Base-by-base conservation (phyloP, 2,329 filamentous ascomycete genomes). In the Beauveria medogensis region DNA sequence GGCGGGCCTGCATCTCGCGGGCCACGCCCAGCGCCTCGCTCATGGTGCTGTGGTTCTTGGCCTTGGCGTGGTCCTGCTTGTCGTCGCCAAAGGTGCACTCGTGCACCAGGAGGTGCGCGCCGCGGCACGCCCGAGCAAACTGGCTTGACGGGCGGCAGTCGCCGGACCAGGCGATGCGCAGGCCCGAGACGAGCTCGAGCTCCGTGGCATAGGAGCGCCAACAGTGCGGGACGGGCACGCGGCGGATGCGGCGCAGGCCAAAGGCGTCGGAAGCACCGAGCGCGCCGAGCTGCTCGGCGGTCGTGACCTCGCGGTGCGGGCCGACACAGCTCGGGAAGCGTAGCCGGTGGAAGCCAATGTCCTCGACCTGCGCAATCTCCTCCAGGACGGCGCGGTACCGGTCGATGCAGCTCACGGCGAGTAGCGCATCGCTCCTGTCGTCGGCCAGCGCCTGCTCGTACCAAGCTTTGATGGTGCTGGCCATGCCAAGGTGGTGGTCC, bases 31-130 rank as follows among this genome's bases (percentile, higher is more conserved):
- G 81, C 1, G 94, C 94, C 76, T 99, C 94, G 16, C 83, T 83
- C 64, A 92, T 90, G 9, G 94, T 99, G 44, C 84, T 90, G 77
- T 99, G 94, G 70, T 89, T 92, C 83, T 99, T 99, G 56, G 88
- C 90, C 30, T 82, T 71, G 4, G 94, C 94, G 68, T 97, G 92
- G 18, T 81, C 83, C 44, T 74, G 68, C 67, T 96, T 83, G 68
- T 94, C 90, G 70, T 96, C 91, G 67, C 94, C 91, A 70, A 99
- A 97, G 0, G 94, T 99, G 64, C 92, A 92, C 80, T 99, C 94
- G 77, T 99, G 94, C 60, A 99, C 85, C 5, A 97, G 83, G 7
- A 99, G 81, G 16, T 93, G 96, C 2, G 89, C 87, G 64, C 86
- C 86, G 51, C 77, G 76, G 51, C 90, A 95, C 55, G 93, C 88